Conservation (phyloP, 441 rosid genomes). For the Viola pubescens region DNA sequence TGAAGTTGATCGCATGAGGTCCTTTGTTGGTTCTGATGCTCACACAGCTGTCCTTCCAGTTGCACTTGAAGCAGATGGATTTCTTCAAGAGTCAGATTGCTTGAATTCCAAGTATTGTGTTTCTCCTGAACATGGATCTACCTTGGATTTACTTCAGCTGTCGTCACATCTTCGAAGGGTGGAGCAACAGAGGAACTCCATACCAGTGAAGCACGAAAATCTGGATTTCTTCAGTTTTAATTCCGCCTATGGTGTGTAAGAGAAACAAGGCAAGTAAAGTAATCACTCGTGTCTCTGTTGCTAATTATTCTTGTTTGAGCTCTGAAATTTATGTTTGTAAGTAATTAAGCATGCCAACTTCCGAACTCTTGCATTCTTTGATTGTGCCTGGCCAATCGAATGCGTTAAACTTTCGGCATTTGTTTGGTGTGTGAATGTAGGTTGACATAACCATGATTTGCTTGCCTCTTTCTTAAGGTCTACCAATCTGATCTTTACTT, state of each 20-base stretch:
- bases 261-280: constrained; percentile 19
- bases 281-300: neutral
- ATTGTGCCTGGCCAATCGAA: too few relatives aligned
- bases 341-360: too few relatives aligned
- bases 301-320: neutral
- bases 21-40: constrained; percentile 19
- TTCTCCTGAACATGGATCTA: constrained; percentile 34
- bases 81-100: constrained; percentile 19
- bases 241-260: constrained; percentile 20
- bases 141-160: constrained; percentile 57
- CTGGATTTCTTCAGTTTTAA: constrained; percentile 36
- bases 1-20: constrained; percentile 15
- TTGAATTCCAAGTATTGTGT: constrained; percentile 19
- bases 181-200: constrained; percentile 52
- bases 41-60: constrained; percentile 18
- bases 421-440: too few relatives aligned
- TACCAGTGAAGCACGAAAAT: constrained; percentile 41
- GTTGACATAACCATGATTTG: neutral
- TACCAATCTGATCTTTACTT: neutral
- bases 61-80: constrained; percentile 14
- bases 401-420: too few relatives aligned
- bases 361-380: too few relatives aligned
- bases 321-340: too few relatives aligned
- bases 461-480: neutral
- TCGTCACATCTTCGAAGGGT: constrained; percentile 68